Evolutionary conservation across 768 basidiomycete genomes (phyloP), one percentile per base, ranked within the genome.

Genomic region (Hemileccinum rubropunctum): DNA sequence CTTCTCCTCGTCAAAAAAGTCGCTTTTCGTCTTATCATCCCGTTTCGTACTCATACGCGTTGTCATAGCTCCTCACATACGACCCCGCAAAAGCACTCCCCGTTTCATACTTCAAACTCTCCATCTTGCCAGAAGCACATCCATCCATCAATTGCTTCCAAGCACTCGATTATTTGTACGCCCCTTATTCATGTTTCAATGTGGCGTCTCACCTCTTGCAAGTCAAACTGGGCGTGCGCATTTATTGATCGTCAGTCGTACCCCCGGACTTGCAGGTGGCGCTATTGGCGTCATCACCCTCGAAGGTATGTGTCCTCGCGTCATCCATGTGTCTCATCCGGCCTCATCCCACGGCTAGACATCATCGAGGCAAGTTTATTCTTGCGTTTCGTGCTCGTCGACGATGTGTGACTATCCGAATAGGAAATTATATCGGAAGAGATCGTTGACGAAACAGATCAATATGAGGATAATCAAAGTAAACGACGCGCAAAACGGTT

Each of bases 201-300:
- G 2, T 12, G n/a, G 26, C 27, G 33, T 49, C 42, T 32, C 45
- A 60, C 23, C 3, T 30, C 34, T 12, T 3, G 9, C 28, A 91
- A 90, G 88, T 71, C 95, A 97, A 76, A 95, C 94, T 0, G 95
- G 95, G 2, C 83, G 95, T 37, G 91, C 94, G 1, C 95, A 99
- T 72, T 74, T 99, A 44, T 73, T 98, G 12, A 70, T 99, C 27
- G 81, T 99, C 34, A 91, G 87, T 58, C 77, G 75, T 15, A 89
- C 89, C 0, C 95, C 95, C 2, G 95, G 95, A 0, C 68, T 75
- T 17, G 74, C 82, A 6, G 89, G 89, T 20, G 95, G 95, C 33
- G 94, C 84, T 1, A 79, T 97, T 23, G 95, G 95, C 2, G 90
- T 98, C 6, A 83, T 98, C 54, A 95, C 91, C 2, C 79, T 95